Evolutionary conservation across 2,329 filamentous ascomycete species (phyloP).

Genomic region (Cercospora nicotianae): DNA sequence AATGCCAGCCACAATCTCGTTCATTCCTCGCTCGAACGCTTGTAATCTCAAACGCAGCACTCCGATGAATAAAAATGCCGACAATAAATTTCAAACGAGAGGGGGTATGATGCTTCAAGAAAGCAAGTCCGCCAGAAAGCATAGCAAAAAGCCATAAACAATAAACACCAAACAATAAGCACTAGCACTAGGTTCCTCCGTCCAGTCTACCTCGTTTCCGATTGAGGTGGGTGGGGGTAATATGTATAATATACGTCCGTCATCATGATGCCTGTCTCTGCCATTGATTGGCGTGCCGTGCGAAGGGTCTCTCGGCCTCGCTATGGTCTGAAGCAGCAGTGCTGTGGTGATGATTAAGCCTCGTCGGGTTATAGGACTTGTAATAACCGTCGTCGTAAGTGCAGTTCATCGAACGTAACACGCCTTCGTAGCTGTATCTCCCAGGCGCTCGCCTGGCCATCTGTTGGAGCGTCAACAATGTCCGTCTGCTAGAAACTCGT

Average conservation of each 20-base stretch:
- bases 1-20: not conserved
- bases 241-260: not conserved
- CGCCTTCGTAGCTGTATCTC: conserved; percentile 12
- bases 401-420: conserved; percentile 1
- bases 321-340: not conserved
- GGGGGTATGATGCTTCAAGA: conserved; percentile 25
- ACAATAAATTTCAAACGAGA: conserved; percentile 12
- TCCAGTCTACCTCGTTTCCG: not conserved
- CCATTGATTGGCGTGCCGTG: not conserved
- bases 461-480: conserved; percentile 18
- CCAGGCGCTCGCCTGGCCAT: conserved; percentile 20
- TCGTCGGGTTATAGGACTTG: not conserved
- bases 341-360: not conserved
- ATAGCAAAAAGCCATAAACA: not conserved
- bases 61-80: not conserved
- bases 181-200: not conserved
- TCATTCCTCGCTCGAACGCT: conserved; percentile 21
- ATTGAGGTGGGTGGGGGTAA: not conserved
- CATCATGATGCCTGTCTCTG: not conserved
- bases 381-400: conserved; percentile 2
- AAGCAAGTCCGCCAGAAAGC: not conserved
- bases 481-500: conserved; percentile 29
- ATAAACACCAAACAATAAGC: not conserved
- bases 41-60: not conserved
- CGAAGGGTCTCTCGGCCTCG: not conserved